Evolutionary conservation across 1,284 basidiomycete species (phyloP).

Genomic region (Tremellales sp.): DNA sequence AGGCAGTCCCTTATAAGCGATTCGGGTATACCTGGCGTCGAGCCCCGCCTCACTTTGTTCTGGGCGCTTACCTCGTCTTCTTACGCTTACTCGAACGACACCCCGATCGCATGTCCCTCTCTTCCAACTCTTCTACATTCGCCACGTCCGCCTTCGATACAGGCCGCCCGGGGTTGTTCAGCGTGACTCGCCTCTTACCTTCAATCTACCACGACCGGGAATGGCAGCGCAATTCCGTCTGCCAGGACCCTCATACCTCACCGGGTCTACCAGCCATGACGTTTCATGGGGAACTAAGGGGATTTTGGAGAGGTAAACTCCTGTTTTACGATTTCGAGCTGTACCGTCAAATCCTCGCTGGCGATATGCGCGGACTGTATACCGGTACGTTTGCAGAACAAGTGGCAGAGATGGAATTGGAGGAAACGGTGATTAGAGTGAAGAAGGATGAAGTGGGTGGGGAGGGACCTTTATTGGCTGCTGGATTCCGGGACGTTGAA

Average conservation of each 20-base stretch:
- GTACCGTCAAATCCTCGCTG: conserved; percentile 52
- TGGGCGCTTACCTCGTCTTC: conserved; percentile 34
- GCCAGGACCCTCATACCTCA: conserved; percentile 48
- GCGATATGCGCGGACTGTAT: conserved; percentile 48
- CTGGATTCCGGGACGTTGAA: conserved; percentile 27
- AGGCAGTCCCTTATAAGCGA: conserved; percentile 35
- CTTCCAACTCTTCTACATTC: conserved; percentile 20
- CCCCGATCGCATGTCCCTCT: conserved; percentile 28
- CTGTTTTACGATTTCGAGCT: conserved; percentile 55
- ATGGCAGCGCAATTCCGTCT: conserved; percentile 47
- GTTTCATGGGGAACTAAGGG: conserved; percentile 48
- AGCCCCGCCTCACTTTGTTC: conserved; percentile 34
- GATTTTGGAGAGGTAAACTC: conserved; percentile 54
- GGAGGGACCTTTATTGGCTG: conserved; percentile 31
- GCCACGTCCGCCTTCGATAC: conserved; percentile 8
- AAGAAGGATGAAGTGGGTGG: conserved; percentile 43
- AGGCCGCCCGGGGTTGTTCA: conserved; percentile 21
- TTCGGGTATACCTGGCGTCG: conserved; percentile 42
- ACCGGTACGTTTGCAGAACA: conserved; percentile 45
- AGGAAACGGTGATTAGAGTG: conserved; percentile 45
- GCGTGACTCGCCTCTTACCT: conserved; percentile 27
- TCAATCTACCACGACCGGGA: conserved; percentile 47
- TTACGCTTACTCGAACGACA: conserved; percentile 38
- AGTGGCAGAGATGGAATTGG: conserved; percentile 37
- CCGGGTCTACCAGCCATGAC: conserved; percentile 48